Conservation (phyloP, 805 yeast species). For the Ogataea philodendri region DNA sequence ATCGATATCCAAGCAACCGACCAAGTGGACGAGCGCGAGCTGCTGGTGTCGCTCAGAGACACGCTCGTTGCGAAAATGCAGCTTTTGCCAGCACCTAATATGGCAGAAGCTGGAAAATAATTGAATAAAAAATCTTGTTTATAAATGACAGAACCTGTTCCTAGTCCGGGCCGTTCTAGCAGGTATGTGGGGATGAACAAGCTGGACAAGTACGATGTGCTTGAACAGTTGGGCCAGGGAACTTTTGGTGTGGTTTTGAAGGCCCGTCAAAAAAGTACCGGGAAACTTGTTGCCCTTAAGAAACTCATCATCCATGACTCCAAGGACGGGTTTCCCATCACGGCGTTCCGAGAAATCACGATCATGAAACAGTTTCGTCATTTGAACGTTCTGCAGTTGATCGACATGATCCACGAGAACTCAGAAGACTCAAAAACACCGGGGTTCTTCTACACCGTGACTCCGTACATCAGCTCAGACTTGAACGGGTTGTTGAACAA, state of each 20-base stretch:
- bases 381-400: conserved; percentile 67
- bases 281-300: conserved; percentile 78
- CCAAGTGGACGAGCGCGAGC: conserved; percentile 3
- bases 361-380: conserved; percentile 72
- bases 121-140: conserved; percentile 1
- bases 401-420: conserved; percentile 71
- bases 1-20: neutral
- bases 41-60: conserved; percentile 1
- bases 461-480: conserved; percentile 92
- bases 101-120: conserved; percentile 11
- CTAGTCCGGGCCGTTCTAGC: conserved; percentile 1
- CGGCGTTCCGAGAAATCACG: conserved; percentile 89
- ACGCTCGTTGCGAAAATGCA: conserved; percentile 4
- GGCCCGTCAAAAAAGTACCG: conserved; percentile 57
- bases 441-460: conserved; percentile 71
- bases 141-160: conserved; percentile 9
- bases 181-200: conserved; percentile 32
- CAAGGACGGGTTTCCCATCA: conserved; percentile 85
- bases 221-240: conserved; percentile 70
- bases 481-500: conserved; percentile 86
- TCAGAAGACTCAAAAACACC: conserved; percentile 29
- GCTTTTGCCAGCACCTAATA: conserved; percentile 1
- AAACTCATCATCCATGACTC: conserved; percentile 75
- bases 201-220: conserved; percentile 32
- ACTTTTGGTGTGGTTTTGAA: conserved; percentile 87